Base-by-base conservation (phyloP, 1,139 yeast genomes). In the Pichia kudriavzevii region DNA sequence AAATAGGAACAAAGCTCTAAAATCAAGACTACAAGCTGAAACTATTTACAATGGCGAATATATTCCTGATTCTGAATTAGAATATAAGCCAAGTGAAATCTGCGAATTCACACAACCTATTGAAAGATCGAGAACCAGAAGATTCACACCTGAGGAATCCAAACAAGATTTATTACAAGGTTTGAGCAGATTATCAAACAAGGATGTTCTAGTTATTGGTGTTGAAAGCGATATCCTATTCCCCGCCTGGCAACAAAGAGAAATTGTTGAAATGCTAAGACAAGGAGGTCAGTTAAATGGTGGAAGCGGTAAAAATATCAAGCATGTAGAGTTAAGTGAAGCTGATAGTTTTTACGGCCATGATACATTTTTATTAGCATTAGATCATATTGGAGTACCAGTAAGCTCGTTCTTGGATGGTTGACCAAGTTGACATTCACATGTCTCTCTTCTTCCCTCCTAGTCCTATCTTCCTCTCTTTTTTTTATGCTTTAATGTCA, bases 211-310 rank as follows among this genome's bases (percentile, higher is more conserved):
- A 39, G 87, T 88, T 2, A 70, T 87, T 30, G 97, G 97, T 5
- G 96, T 87, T 7, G 94, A 84, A 53, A 80, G 94, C 2, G 97
- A 87, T 55, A 82, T 83, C 32, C 65, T 87, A 36, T 87, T 87
- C 64, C 97, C 97, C 1, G 85, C 80, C 26, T 84, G 95, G 94
- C 96, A 88, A 59, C 97, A 87, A 58, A 62, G 79, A 37, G 96
- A 88, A 54, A 77, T 85, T 36, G 79, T 76, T 22, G 71, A 73
- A 13, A 74, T 77, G 23, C 64, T 87, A 33, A 61, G 59, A 37
- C 61, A 66, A 25, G 70, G 65, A 6, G 45, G 52, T 15, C 59
- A 61, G 19, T 50, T 52, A 28, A 46, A 51, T 27, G 55, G 56
- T 27, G 54, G 55, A 14, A 58, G 59, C 39, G 64, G 63, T 6